These are phyloP conservation scores for Mariannaea elegans DNA, from an alignment of 2,329 filamentous ascomycete species.

Conservation along the genomic window DNA sequence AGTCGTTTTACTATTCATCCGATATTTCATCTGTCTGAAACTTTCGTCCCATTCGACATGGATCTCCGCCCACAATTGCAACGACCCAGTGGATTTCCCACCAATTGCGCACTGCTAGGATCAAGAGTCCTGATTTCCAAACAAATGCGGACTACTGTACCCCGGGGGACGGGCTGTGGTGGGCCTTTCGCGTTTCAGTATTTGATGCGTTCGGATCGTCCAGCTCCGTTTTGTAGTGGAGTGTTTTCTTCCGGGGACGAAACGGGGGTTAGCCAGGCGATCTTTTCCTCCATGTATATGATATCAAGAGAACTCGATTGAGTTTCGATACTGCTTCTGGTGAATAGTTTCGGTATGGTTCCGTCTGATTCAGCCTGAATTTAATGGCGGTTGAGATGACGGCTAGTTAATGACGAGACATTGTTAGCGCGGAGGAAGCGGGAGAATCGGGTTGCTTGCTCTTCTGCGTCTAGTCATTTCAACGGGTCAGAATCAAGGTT, in stretches of 20 bases:
- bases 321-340: no score
- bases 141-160: not conserved
- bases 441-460: no score
- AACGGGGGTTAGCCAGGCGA: not conserved
- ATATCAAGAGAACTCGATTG: not conserved
- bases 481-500: no score
- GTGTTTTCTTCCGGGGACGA: not conserved
- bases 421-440: no score
- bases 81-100: slow-evolving; percentile 16
- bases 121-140: not conserved
- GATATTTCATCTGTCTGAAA: slow-evolving; percentile 12
- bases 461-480: no score
- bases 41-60: not conserved
- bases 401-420: no score
- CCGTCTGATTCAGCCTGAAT: no score
- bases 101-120: slow-evolving; percentile 1
- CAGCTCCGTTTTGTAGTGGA: slow-evolving; percentile 8
- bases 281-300: not conserved
- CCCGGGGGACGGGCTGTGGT: no score
- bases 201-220: slow-evolving; percentile 6
- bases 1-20: not conserved
- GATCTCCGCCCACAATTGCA: not conserved
- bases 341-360: no score
- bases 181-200: slow-evolving; percentile 18
- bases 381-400: no score